phyloP scores from a whole-genome alignment of 1,284 basidiomycete species.

The Schizophyllum amplum region DNA sequence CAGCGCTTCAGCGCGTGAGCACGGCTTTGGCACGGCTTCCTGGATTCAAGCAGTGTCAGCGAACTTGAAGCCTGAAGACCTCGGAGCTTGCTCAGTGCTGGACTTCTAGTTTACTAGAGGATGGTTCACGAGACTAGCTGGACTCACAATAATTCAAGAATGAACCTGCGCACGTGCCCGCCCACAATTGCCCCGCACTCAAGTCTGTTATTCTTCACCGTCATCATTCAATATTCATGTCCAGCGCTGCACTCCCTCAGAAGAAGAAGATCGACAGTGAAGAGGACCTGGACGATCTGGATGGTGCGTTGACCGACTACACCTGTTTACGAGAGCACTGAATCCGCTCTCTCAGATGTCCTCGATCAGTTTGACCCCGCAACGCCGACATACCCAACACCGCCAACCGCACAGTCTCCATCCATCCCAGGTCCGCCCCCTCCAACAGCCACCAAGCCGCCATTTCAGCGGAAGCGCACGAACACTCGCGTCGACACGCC shows the following conservation, averaged over 20 bases:
- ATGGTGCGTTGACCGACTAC: slow-evolving; percentile 37
- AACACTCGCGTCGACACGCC: slow-evolving; percentile 35
- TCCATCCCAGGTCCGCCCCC: slow-evolving; percentile 20
- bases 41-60: too few species aligned
- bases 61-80: too few species aligned
- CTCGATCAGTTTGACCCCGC: slow-evolving; percentile 38
- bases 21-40: too few species aligned
- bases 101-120: too few species aligned
- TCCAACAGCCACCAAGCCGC: slow-evolving; percentile 11
- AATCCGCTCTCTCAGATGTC: slow-evolving; percentile 34
- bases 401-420: slow-evolving; percentile 19
- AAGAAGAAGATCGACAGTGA: slow-evolving; percentile 29
- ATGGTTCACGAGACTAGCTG: too few species aligned
- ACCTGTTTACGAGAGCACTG: neutral
- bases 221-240: too few species aligned
- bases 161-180: too few species aligned
- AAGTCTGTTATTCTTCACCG: neutral
- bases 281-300: slow-evolving; percentile 70
- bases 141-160: too few species aligned
- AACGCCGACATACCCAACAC: slow-evolving; percentile 15
- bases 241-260: neutral
- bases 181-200: too few species aligned
- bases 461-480: slow-evolving; percentile 19
- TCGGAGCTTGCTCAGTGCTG: too few species aligned
- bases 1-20: too few species aligned